These are phyloP conservation scores for Cyclotella sp. DNA, from an alignment of 108 stramenopile species.

Conservation along the genomic window DNA sequence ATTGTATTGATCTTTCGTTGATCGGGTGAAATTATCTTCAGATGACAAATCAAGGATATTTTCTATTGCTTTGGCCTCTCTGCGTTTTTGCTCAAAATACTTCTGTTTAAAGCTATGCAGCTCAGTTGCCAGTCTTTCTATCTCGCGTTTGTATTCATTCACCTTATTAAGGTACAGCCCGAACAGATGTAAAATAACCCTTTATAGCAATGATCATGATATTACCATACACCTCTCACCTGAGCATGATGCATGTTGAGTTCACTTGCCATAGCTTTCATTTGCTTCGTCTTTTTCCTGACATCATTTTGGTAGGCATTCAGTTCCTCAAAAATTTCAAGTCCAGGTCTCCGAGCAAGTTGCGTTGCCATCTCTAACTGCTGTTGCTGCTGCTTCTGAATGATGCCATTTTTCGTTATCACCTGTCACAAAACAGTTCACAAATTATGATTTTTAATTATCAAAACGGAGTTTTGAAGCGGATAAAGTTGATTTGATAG, in stretches of 20 bases:
- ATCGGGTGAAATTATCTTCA: constrained; percentile 19
- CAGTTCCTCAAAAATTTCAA: constrained; percentile 86
- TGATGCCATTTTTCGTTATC: constrained; percentile 73
- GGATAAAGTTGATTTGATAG: no score
- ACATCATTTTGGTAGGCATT: constrained; percentile 72
- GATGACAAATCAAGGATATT: constrained; percentile 40
- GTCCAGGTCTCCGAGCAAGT: constrained; percentile 80
- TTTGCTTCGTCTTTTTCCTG: constrained; percentile 79
- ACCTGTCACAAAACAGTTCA: no score
- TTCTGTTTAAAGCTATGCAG: constrained; percentile 78
- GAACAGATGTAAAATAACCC: background rate
- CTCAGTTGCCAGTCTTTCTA: constrained; percentile 73
- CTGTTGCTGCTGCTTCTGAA: constrained; percentile 84
- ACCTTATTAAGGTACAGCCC: constrained; percentile 15
- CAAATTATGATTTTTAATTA: no score
- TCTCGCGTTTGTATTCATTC: constrained; percentile 85
- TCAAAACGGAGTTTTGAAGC: no score
- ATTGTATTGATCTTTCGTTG: constrained; percentile 36
- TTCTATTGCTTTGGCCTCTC: constrained; percentile 56
- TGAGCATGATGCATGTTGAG: constrained; percentile 91
- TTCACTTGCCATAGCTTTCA: constrained; percentile 89
- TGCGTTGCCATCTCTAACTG: constrained; percentile 76
- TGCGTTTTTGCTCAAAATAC: constrained; percentile 80
- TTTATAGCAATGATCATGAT: background rate
- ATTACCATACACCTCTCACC: constrained; percentile 20